A percentile compares a stretch with the other conserved stretches of the same genome.
Evolutionary conservation across 2,329 filamentous ascomycete species (phyloP).

Genomic region (Didymella pinodella): DNA sequence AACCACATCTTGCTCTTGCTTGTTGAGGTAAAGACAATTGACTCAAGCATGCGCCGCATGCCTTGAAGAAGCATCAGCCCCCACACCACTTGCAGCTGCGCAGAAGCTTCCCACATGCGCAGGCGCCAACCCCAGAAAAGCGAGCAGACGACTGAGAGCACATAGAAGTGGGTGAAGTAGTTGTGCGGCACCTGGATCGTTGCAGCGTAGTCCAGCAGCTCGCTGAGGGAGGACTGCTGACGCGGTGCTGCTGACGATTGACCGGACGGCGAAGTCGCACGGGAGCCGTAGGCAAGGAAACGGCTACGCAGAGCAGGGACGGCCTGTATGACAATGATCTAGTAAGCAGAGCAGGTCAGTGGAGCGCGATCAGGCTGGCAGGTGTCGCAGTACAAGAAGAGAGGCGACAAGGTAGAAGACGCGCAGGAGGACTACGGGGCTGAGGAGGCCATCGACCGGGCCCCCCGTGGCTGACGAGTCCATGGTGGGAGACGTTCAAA

Average conservation of each 20-base stretch:
- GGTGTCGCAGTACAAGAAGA: conserved; percentile 51
- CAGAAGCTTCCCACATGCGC: conserved; percentile 47
- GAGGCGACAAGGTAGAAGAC: conserved; percentile 50
- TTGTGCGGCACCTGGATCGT: conserved; percentile 77
- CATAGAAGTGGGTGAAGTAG: conserved; percentile 91
- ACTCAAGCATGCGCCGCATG: conserved; percentile 78
- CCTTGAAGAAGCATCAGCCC: conserved; percentile 78
- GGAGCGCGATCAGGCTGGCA: conserved; percentile 23
- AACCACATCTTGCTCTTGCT: conserved; percentile 84
- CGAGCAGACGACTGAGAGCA: conserved; percentile 73
- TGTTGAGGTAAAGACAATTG: conserved; percentile 69
- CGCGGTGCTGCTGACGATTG: conserved; percentile 8
- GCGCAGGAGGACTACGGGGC: conserved; percentile 41
- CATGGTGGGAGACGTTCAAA: conserved; percentile 1
- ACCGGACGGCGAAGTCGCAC: conserved; percentile 47
- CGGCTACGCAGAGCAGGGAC: conserved; percentile 61
- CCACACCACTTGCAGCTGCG: conserved; percentile 73
- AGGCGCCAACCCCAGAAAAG: conserved; percentile 77
- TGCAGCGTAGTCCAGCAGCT: conserved; percentile 60
- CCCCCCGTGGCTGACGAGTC: conserved; percentile 7
- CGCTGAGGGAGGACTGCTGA: conserved; percentile 23
- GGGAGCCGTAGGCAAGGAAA: conserved; percentile 68
- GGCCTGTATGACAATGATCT: conserved; percentile 61
- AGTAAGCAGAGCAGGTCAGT: conserved; percentile 43
- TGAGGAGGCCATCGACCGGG: conserved; percentile 21